phyloP scores from a whole-genome alignment of 306 rosid genomes.

The Betula pendula region DNA sequence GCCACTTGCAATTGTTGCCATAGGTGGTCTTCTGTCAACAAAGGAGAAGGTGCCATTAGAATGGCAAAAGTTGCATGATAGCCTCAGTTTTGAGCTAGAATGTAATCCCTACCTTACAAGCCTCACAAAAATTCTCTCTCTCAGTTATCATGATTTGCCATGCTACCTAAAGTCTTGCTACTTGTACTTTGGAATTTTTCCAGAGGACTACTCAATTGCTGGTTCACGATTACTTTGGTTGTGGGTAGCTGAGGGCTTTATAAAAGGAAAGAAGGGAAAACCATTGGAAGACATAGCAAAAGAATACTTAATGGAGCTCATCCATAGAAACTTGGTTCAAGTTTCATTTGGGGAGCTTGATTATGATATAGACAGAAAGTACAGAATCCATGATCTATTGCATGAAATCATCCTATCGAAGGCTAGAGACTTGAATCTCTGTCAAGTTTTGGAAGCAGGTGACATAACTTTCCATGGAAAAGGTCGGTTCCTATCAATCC shows the following conservation, averaged over 20 bases:
- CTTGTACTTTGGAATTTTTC: slow-evolving; percentile 29
- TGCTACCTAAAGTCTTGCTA: slow-evolving; percentile 20
- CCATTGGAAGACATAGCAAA: not conserved
- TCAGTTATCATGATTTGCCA: slow-evolving; percentile 19
- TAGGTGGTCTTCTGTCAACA: slow-evolving; percentile 17
- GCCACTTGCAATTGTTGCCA: slow-evolving; percentile 24
- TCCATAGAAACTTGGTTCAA: slow-evolving; percentile 3
- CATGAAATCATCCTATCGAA: slow-evolving; percentile 4
- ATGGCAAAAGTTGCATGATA: slow-evolving; percentile 7
- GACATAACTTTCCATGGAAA: not conserved
- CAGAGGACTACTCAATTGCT: slow-evolving; percentile 8
- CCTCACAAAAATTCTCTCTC: not conserved
- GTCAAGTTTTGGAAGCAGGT: not conserved
- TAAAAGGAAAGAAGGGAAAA: not conserved
- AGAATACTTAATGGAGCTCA: slow-evolving; percentile 14
- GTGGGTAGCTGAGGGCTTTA: slow-evolving; percentile 22
- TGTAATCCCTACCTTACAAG: slow-evolving; percentile 6
- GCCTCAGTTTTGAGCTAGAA: slow-evolving; percentile 1
- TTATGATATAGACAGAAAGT: not conserved
- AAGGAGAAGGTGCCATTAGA: not conserved
- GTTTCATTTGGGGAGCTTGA: not conserved
- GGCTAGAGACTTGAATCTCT: not conserved
- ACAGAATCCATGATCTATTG: not conserved
- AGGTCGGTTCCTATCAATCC: not conserved
- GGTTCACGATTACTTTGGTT: not conserved